A percentile compares a stretch with the other conserved stretches of the same genome.
Evolutionary conservation across 1,284 basidiomycete species (phyloP).

Genomic region (Acaromyces ingoldii): DNA sequence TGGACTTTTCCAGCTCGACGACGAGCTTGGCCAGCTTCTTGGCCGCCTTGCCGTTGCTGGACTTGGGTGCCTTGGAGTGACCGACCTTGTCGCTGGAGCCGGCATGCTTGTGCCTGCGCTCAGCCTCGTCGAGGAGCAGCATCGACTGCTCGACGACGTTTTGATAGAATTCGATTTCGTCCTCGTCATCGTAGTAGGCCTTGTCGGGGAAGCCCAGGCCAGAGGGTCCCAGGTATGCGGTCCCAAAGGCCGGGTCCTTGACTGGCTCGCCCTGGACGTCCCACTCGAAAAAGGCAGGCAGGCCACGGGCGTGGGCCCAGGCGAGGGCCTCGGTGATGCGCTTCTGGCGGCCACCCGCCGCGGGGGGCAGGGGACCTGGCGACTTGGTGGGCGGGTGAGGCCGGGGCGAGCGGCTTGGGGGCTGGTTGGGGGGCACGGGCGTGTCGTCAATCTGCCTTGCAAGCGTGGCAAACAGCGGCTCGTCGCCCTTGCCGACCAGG

Average conservation of each 20-base stretch:
- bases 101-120: slow-evolving; percentile 19
- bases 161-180: slow-evolving; percentile 67
- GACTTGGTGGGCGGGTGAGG: slow-evolving; percentile 28
- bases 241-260: slow-evolving; percentile 79
- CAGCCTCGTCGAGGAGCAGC: slow-evolving; percentile 58
- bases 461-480: background rate
- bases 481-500: slow-evolving; percentile 50
- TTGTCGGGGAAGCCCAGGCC: slow-evolving; percentile 81
- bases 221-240: slow-evolving; percentile 78
- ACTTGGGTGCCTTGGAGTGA: slow-evolving; percentile 52
- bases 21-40: slow-evolving; percentile 63
- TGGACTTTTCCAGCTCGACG: slow-evolving; percentile 70
- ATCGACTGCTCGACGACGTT: slow-evolving; percentile 68
- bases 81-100: slow-evolving; percentile 54
- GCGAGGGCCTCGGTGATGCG: slow-evolving; percentile 72
- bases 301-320: slow-evolving; percentile 65
- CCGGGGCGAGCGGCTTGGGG: slow-evolving; percentile 29
- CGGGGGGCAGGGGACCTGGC: slow-evolving; percentile 27
- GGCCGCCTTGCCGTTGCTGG: slow-evolving; percentile 53
- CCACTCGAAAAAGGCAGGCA: slow-evolving; percentile 72
- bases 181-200: slow-evolving; percentile 84
- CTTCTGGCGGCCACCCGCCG: slow-evolving; percentile 50
- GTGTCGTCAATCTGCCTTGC: slow-evolving; percentile 3
- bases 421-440: slow-evolving; percentile 53
- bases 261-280: slow-evolving; percentile 82